phyloP scores from a whole-genome alignment of 2,329 filamentous ascomycete species.

The Tolypocladium cylindrosporum region DNA sequence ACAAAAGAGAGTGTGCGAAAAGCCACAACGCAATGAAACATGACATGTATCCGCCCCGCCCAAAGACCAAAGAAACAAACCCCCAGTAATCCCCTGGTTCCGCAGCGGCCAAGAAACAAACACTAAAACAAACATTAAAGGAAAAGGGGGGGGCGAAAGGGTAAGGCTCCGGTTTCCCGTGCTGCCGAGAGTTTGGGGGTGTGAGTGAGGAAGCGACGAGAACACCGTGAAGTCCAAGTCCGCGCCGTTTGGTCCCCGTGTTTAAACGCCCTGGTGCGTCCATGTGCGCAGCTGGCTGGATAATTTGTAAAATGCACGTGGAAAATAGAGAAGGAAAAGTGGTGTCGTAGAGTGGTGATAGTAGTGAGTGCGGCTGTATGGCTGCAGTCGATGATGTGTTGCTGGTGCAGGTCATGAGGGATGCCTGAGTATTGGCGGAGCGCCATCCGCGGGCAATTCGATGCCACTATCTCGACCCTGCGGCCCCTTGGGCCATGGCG shows the following conservation, averaged over 20 bases:
- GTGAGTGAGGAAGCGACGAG: background rate
- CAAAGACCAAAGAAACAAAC: too few species aligned
- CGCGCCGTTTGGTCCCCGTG: background rate
- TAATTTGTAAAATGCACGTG: background rate
- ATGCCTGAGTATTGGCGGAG: background rate
- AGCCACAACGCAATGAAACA: background rate
- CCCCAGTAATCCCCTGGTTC: background rate
- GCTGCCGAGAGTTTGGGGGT: background rate
- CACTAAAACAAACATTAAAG: background rate
- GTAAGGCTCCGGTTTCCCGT: background rate
- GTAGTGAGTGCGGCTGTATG: background rate
- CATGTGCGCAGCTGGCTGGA: background rate
- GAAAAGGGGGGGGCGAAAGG: background rate
- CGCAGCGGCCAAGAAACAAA: background rate
- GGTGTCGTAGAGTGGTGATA: background rate
- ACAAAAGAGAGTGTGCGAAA: background rate
- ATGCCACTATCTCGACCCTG: constrained; percentile 45
- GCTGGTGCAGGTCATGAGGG: background rate
- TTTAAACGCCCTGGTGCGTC: background rate
- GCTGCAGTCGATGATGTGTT: background rate
- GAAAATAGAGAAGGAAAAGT: constrained; percentile 4
- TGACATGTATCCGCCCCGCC: background rate
- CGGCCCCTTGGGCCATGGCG: constrained; percentile 25
- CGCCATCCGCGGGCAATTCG: constrained; percentile 32
- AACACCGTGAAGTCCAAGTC: background rate